These are phyloP conservation scores for Carex sylvatica DNA, from an alignment of 202 grass and related monocot species.

Conservation along the genomic window DNA sequence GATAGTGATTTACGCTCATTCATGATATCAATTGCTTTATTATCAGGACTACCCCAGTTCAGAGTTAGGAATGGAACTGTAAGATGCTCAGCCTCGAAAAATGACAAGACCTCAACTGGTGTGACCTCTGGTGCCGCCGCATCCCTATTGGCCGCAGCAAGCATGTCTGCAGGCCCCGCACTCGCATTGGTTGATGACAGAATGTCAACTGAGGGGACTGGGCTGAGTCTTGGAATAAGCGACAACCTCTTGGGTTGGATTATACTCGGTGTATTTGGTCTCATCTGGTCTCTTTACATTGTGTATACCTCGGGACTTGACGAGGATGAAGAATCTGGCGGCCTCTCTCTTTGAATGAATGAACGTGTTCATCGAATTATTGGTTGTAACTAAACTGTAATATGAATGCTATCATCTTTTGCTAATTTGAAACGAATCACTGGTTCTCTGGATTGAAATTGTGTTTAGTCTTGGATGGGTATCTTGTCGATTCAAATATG, in stretches of 20 bases:
- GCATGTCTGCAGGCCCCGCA: slow-evolving; percentile 47
- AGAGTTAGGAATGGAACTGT: slow-evolving; percentile 48
- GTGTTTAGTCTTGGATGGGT: neutral
- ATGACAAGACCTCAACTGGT: slow-evolving; percentile 29
- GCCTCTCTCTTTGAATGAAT: slow-evolving; percentile 60
- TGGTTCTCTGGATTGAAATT: neutral
- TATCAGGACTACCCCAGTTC: slow-evolving; percentile 42
- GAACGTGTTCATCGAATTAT: neutral
- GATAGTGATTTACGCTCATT: too few species aligned
- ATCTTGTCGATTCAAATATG: neutral
- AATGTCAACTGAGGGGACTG: slow-evolving; percentile 89
- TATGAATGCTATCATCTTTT: slow-evolving; percentile 29
- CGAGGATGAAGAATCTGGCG: slow-evolving; percentile 83
- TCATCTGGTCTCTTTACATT: slow-evolving; percentile 90
- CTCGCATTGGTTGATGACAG: slow-evolving; percentile 84
- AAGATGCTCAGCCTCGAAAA: slow-evolving; percentile 64
- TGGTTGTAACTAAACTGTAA: slow-evolving; percentile 27
- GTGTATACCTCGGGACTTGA: slow-evolving; percentile 79
- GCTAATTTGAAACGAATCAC: neutral
- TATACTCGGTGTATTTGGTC: slow-evolving; percentile 65
- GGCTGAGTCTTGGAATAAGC: slow-evolving; percentile 79
- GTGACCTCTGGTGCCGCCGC: slow-evolving; percentile 32
- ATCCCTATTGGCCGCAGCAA: slow-evolving; percentile 38
- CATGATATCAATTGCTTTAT: neutral
- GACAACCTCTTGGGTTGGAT: slow-evolving; percentile 93